These are phyloP conservation scores for Erodium texanum DNA, from an alignment of 441 rosid genomes.

Conservation along the genomic window DNA sequence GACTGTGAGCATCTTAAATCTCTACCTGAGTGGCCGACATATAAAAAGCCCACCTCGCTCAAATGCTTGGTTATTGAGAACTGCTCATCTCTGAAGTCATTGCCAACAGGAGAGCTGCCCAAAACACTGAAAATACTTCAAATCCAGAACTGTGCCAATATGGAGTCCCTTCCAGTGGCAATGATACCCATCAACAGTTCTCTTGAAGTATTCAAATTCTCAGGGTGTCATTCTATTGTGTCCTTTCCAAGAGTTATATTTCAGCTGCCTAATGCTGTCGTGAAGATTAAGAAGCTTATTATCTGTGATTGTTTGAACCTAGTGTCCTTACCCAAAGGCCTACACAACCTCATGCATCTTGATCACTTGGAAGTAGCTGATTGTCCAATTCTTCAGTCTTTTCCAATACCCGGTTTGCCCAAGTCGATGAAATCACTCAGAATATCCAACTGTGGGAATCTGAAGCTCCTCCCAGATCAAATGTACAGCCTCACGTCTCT, in stretches of 20 bases:
- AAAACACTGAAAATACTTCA: background rate
- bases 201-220: slow-evolving; percentile 12
- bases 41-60: slow-evolving; percentile 3
- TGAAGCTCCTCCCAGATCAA: background rate
- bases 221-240: slow-evolving; percentile 16
- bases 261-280: slow-evolving; percentile 1
- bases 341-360: slow-evolving; percentile 7
- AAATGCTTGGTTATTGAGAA: slow-evolving; percentile 16
- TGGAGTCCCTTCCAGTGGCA: slow-evolving; percentile 14
- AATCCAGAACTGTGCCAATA: slow-evolving; percentile 7
- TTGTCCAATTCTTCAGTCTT: slow-evolving; percentile 2
- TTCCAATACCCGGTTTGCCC: slow-evolving; percentile 8
- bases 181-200: slow-evolving; percentile 11
- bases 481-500: slow-evolving; percentile 11
- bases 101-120: slow-evolving; percentile 12
- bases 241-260: slow-evolving; percentile 15
- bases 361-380: slow-evolving; percentile 12
- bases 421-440: background rate
- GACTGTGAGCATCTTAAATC: slow-evolving; percentile 10
- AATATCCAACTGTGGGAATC: slow-evolving; percentile 7
- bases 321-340: slow-evolving; percentile 13
- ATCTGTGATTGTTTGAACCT: slow-evolving; percentile 16
- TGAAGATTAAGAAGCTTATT: slow-evolving; percentile 14
- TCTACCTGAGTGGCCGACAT: slow-evolving; percentile 5
- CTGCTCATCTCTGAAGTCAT: slow-evolving; percentile 15